Percentiles rank a stretch among this genome's conserved stretches.
Evolutionary conservation across 768 basidiomycete species (phyloP).

Genomic region (Podaxis rugospora): DNA sequence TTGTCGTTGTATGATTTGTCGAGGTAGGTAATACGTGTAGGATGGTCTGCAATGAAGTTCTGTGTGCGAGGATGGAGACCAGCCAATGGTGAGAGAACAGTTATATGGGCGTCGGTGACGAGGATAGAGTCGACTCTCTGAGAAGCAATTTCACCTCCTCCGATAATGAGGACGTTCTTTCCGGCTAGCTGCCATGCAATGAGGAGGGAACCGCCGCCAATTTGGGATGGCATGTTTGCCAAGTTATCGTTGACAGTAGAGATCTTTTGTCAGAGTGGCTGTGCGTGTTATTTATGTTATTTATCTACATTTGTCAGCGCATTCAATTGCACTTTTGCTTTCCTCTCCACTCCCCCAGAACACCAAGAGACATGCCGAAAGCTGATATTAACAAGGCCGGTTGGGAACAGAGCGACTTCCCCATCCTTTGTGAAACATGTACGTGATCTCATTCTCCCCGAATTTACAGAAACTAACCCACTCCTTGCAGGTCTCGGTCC

Average conservation of each 20-base stretch:
- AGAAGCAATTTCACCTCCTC: slow-evolving; percentile 90
- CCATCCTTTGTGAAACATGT: slow-evolving; percentile 94
- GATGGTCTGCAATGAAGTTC: slow-evolving; percentile 42
- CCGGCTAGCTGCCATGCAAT: slow-evolving; percentile 90
- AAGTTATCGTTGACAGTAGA: not conserved
- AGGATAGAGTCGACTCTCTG: slow-evolving; percentile 86
- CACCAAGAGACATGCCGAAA: slow-evolving; percentile 44
- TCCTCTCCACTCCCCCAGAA: not conserved
- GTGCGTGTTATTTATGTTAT: not conserved
- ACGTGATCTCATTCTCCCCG: slow-evolving; percentile 21
- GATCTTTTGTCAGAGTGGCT: not conserved
- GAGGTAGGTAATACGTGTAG: slow-evolving; percentile 60
- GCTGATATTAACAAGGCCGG: slow-evolving; percentile 94
- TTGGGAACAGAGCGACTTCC: slow-evolving; percentile 92
- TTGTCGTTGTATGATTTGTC: slow-evolving; percentile 53
- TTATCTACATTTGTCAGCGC: slow-evolving; percentile 6
- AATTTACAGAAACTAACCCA: slow-evolving; percentile 1
- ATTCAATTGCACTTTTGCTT: not conserved
- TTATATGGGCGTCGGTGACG: slow-evolving; percentile 71
- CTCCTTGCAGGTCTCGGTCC: slow-evolving; percentile 66
- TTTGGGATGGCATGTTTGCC: slow-evolving; percentile 1
- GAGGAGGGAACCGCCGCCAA: slow-evolving; percentile 71
- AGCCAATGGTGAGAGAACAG: slow-evolving; percentile 65
- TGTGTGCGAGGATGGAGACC: slow-evolving; percentile 63
- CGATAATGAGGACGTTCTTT: slow-evolving; percentile 85